These are phyloP conservation scores for Ascochyta lentis DNA, from an alignment of 2,329 filamentous ascomycete genomes.

Conservation along the genomic window DNA sequence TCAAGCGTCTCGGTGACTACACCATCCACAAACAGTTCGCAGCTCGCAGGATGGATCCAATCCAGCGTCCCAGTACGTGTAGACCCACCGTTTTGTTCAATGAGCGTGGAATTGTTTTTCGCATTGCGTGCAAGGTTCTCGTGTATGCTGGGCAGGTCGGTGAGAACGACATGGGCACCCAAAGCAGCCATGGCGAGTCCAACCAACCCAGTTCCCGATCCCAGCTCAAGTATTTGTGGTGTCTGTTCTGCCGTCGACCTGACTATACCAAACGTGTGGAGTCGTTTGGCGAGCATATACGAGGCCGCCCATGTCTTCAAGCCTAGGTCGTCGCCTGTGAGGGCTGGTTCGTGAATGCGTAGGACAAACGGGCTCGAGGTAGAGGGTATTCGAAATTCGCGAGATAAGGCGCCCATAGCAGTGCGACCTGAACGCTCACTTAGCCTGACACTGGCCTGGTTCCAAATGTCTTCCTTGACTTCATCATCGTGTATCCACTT, in stretches of 20 bases:
- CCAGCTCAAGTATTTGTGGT: conserved; percentile 72
- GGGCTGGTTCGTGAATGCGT: conserved; percentile 80
- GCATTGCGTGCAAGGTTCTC: conserved; percentile 81
- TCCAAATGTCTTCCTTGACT: conserved; percentile 74
- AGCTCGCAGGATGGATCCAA: conserved; percentile 69
- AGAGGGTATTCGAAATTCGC: conserved; percentile 65
- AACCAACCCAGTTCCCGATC: conserved; percentile 89
- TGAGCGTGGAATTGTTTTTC: conserved; percentile 64
- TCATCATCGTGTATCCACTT: conserved; percentile 73
- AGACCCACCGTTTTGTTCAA: conserved; percentile 63
- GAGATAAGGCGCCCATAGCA: conserved; percentile 69
- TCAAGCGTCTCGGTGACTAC: conserved; percentile 8
- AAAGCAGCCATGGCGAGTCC: conserved; percentile 84
- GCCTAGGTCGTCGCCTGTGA: conserved; percentile 87
- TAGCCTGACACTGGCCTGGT: conserved; percentile 77
- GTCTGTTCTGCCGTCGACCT: neutral
- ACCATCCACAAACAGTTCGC: conserved; percentile 23
- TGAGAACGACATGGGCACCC: conserved; percentile 71
- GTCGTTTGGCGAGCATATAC: conserved; percentile 78
- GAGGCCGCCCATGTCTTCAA: conserved; percentile 96
- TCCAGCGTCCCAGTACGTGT: conserved; percentile 72
- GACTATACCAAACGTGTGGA: conserved; percentile 53
- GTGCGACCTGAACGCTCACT: conserved; percentile 84
- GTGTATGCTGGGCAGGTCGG: conserved; percentile 84
- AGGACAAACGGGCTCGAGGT: conserved; percentile 59